Evolutionary conservation across 225 moss, liverwort and hornwort species (phyloP).

Genomic region (Lunularia cruciata): DNA sequence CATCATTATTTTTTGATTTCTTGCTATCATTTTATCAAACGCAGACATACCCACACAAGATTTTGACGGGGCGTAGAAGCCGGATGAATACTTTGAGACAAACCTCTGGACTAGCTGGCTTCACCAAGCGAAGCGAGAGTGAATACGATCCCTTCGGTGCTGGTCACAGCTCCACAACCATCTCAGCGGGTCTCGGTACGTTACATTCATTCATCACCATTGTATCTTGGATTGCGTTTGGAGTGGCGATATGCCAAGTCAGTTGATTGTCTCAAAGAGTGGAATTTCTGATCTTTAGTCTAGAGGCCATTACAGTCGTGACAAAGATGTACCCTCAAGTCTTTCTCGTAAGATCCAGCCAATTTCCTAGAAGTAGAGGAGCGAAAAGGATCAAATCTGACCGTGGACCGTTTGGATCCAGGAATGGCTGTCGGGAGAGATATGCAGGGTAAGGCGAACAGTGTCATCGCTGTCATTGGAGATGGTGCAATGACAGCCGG

Average conservation of each 20-base stretch:
- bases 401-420: background rate
- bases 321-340: too few relatives aligned
- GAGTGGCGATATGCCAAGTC: too few relatives aligned
- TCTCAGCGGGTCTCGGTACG: constrained; percentile 45
- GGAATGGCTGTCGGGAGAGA: constrained; percentile 53
- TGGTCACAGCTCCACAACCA: constrained; percentile 47
- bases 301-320: too few relatives aligned
- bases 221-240: background rate
- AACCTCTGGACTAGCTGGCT: constrained; percentile 39
- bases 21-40: background rate
- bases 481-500: constrained; percentile 52
- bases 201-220: background rate
- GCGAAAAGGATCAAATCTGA: too few relatives aligned
- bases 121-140: constrained; percentile 44
- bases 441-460: constrained; percentile 37
- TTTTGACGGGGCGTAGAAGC: constrained; percentile 35
- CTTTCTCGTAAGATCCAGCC: too few relatives aligned
- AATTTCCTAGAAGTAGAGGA: too few relatives aligned
- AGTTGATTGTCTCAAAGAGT: too few relatives aligned
- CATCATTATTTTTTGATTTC: too few relatives aligned
- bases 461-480: constrained; percentile 48
- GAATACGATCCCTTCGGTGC: constrained; percentile 50
- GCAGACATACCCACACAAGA: constrained; percentile 45
- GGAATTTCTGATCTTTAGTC: too few relatives aligned
- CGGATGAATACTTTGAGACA: constrained; percentile 44